Evolutionary conservation across 148 eudicot genomes (phyloP).

Genomic region (Chenopodium quinoa): DNA sequence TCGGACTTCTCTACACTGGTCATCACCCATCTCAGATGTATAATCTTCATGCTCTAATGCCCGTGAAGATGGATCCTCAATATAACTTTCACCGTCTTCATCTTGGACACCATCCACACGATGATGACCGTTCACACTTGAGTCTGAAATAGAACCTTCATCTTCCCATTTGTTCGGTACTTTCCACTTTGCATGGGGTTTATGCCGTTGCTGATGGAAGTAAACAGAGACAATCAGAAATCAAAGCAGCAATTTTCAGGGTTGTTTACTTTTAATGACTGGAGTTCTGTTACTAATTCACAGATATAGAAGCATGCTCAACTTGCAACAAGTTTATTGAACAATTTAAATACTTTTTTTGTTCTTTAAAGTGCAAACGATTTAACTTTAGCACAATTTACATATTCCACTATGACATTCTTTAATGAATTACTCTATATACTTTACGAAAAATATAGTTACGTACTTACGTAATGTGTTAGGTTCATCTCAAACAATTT

Average conservation of each 20-base stretch:
- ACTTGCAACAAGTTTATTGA: neutral
- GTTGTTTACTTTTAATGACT: neutral
- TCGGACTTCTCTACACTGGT: slow-evolving; percentile 70
- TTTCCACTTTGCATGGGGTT: slow-evolving; percentile 38
- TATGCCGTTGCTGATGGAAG: slow-evolving; percentile 35
- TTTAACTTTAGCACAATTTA: too few species aligned
- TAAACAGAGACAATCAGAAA: slow-evolving; percentile 7
- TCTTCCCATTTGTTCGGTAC: slow-evolving; percentile 49
- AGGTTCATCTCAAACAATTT: too few species aligned
- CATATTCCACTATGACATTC: too few species aligned
- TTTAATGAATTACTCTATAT: too few species aligned
- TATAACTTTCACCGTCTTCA: slow-evolving; percentile 25
- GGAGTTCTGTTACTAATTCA: neutral
- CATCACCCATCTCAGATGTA: slow-evolving; percentile 37
- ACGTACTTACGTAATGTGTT: too few species aligned
- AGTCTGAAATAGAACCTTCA: slow-evolving; percentile 46
- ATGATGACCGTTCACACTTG: slow-evolving; percentile 38
- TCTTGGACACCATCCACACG: slow-evolving; percentile 25
- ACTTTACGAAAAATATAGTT: neutral
- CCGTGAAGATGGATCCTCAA: slow-evolving; percentile 24
- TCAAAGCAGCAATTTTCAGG: neutral
- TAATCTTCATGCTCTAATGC: slow-evolving; percentile 23
- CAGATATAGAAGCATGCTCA: neutral
- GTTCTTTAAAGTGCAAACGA: too few species aligned
- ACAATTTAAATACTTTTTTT: too few species aligned